Percentiles rank a stretch among this genome's conserved stretches.
phyloP scores from a whole-genome alignment of 495 filamentous ascomycete species.

The Aspergillus haitiensis region DNA sequence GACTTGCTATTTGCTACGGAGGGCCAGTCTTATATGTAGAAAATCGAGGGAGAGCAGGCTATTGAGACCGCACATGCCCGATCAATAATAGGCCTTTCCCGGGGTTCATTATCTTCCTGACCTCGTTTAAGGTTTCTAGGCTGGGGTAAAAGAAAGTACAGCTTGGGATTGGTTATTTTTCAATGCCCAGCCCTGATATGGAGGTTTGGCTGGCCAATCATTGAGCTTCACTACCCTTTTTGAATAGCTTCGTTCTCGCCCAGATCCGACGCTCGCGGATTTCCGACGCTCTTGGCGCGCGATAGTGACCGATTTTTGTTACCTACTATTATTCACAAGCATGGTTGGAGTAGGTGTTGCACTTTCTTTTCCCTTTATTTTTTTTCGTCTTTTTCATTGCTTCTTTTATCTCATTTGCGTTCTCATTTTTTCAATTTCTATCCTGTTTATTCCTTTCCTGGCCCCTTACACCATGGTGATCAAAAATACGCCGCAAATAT shows the following conservation, averaged over 20 bases:
- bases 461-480: neutral
- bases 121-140: neutral
- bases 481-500: neutral
- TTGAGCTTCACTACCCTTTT: neutral
- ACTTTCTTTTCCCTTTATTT: neutral
- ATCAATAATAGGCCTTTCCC: neutral
- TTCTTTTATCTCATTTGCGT: neutral
- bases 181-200: neutral
- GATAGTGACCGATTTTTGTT: neutral
- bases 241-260: neutral
- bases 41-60: neutral
- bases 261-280: conserved; percentile 2
- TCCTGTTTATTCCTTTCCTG: no score
- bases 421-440: neutral
- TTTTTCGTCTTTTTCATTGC: neutral
- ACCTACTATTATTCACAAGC: neutral
- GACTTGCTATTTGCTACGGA: neutral
- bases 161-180: neutral
- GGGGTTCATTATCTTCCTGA: neutral
- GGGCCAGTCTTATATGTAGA: neutral
- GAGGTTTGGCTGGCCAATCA: neutral
- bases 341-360: neutral
- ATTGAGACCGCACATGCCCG: neutral
- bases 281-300: neutral
- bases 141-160: neutral